phyloP scores from a whole-genome alignment of 176 grass and related monocot species.

The Musa beccarii region DNA sequence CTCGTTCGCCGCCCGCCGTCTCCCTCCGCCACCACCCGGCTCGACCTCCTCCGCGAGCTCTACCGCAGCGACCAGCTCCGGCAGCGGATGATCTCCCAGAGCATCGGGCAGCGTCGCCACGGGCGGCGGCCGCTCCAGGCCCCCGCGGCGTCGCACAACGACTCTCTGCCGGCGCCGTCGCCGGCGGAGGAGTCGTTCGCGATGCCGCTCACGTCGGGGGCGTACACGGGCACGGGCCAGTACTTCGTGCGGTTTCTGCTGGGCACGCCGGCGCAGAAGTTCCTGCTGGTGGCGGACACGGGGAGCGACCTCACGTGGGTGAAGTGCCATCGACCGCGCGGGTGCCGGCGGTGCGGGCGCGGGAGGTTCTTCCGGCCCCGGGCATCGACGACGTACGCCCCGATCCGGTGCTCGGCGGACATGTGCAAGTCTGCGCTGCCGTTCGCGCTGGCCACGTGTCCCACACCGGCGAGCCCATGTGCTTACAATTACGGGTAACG shows the following conservation, averaged over 20 bases:
- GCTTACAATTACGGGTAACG: conserved; percentile 68
- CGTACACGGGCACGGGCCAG: conserved; percentile 40
- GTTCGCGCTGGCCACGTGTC: conserved; percentile 56
- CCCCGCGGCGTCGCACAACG: background rate
- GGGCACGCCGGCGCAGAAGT: conserved; percentile 65
- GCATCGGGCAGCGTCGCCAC: no score
- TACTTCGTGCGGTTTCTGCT: conserved; percentile 65
- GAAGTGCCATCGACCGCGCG: conserved; percentile 38
- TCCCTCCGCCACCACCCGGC: background rate
- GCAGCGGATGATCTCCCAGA: no score
- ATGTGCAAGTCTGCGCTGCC: conserved; percentile 52
- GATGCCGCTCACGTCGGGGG: conserved; percentile 50
- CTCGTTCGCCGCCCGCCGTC: background rate
- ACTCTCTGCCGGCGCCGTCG: background rate
- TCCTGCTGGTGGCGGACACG: conserved; percentile 43
- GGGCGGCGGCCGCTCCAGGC: background rate
- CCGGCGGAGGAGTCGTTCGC: conserved; percentile 32
- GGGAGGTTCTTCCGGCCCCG: conserved; percentile 35
- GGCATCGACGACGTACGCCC: conserved; percentile 30
- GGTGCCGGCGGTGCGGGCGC: background rate
- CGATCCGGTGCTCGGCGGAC: conserved; percentile 51
- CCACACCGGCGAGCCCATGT: conserved; percentile 43
- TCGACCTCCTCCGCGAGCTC: background rate
- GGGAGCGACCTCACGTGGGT: conserved; percentile 87
- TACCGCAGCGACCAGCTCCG: background rate